These are phyloP conservation scores for Marasmius fiardii DNA, from an alignment of 1,284 basidiomycete genomes.

Conservation along the genomic window DNA sequence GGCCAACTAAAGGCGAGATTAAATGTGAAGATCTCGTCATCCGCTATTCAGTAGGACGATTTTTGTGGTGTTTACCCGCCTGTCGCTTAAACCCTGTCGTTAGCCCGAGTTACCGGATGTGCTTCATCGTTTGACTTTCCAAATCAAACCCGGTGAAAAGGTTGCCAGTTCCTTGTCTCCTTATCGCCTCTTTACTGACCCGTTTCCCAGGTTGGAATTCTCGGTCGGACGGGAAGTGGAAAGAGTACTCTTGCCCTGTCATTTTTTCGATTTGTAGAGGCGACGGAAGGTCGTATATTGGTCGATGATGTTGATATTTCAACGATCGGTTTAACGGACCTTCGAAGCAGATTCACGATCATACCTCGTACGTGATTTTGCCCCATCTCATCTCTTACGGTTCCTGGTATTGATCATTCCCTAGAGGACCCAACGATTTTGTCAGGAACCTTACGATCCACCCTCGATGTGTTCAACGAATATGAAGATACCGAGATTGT, in stretches of 20 bases:
- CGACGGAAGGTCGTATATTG: constrained; percentile 76
- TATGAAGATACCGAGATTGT: constrained; percentile 87
- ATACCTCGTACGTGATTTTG: constrained; percentile 71
- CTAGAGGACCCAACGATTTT: constrained; percentile 88
- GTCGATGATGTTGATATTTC: constrained; percentile 90
- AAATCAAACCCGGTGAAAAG: constrained; percentile 74
- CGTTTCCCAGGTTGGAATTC: constrained; percentile 64
- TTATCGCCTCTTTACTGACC: neutral
- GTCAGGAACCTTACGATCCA: constrained; percentile 82
- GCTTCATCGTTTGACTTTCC: constrained; percentile 79
- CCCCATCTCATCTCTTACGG: neutral
- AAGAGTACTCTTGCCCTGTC: constrained; percentile 90
- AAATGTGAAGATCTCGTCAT: constrained; percentile 81
- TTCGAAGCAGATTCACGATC: constrained; percentile 84
- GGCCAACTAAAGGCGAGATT: constrained; percentile 80
- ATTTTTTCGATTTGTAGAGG: constrained; percentile 96
- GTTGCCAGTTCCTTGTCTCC: constrained; percentile 24
- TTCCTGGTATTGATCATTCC: neutral
- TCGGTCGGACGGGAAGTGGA: constrained; percentile 87
- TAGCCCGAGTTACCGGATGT: constrained; percentile 85
- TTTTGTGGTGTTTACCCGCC: constrained; percentile 3
- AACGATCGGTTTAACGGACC: constrained; percentile 82
- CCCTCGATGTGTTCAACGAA: constrained; percentile 89
- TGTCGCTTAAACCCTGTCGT: constrained; percentile 6
- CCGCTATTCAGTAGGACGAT: constrained; percentile 76